Evolutionary conservation across 2,329 filamentous ascomycete species (phyloP), one percentile per base, ranked within the genome.

Genomic region (Albophoma yamanashiensis): DNA sequence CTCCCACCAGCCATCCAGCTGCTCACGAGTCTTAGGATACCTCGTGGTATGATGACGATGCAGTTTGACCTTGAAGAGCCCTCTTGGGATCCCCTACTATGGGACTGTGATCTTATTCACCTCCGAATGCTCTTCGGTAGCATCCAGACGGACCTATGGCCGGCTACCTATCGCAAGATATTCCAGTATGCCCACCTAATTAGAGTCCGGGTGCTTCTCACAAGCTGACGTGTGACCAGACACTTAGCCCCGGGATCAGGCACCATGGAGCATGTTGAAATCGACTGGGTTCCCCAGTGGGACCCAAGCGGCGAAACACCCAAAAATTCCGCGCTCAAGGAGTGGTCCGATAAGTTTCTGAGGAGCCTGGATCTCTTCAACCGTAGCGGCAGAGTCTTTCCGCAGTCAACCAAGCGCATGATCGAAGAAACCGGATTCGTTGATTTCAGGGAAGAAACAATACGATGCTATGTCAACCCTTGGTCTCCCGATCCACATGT

Each of bases 201-300:
- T 8, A 53, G 17, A 34, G 4, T 4, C 17, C 4, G 20, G 9
- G 50, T n/a, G 27, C 3, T 53, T 36, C 17, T n/a, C 27, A 53
- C 17, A 12, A 4, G 42, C 47, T 45, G 22, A 58, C 56, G 14
- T 34, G 38, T 55, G 36, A 47, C 47, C 56, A 91, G 88, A 58
- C 89, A 95, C 69, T 79, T 97, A 34, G 86, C 85, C 66, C 91
- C 91, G 1, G 87, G 87, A 1, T 81, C 78, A 47, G 93, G 92
- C 59, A 83, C 81, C 69, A 81, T 97, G 59, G 92, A 97, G 73
- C 91, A 96, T 66, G 84, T 96, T 56, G 93, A 97, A 71, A 88
- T 97, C 59, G 91, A 97, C 73, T 89, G 89, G 73, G 78, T 82
- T 56, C 91, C 91, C 22, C 84, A 84, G 58, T 89, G 85, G 68